These are phyloP conservation scores for Penstemon barbatus DNA, from an alignment of 257 asterid species.

Conservation along the genomic window DNA sequence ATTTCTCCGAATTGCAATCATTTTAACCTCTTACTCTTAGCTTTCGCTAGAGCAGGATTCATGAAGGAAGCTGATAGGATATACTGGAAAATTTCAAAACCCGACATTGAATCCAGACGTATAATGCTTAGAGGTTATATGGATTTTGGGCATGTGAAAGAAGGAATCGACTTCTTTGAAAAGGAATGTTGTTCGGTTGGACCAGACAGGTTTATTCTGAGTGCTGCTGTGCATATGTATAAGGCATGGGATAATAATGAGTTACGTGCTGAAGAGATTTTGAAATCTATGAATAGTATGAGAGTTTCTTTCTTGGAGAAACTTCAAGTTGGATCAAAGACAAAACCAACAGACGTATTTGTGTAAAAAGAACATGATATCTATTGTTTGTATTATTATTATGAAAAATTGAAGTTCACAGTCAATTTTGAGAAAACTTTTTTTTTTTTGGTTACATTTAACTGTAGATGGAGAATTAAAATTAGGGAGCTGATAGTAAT, in stretches of 20 bases:
- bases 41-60: constrained; percentile 54
- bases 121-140: constrained; percentile 72
- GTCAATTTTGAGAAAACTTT: too few species aligned
- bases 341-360: constrained; percentile 14
- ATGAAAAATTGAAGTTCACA: not conserved
- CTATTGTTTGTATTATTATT: too few species aligned
- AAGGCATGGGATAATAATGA: constrained; percentile 45
- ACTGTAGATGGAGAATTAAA: not conserved
- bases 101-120: constrained; percentile 53
- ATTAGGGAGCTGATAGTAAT: too few species aligned
- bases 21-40: constrained; percentile 54
- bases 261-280: constrained; percentile 45
- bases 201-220: constrained; percentile 65
- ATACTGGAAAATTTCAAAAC: constrained; percentile 42
- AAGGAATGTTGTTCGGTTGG: constrained; percentile 40
- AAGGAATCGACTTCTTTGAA: constrained; percentile 69
- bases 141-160: constrained; percentile 58
- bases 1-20: constrained; percentile 61
- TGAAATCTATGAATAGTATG: constrained; percentile 39
- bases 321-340: constrained; percentile 62
- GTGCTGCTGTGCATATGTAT: constrained; percentile 77
- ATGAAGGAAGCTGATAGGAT: constrained; percentile 61
- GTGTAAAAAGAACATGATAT: too few species aligned
- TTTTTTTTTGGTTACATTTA: too few species aligned
- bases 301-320: constrained; percentile 53